Conservation (phyloP, 164 flowering plant species). For the Dillenia turbinata region DNA sequence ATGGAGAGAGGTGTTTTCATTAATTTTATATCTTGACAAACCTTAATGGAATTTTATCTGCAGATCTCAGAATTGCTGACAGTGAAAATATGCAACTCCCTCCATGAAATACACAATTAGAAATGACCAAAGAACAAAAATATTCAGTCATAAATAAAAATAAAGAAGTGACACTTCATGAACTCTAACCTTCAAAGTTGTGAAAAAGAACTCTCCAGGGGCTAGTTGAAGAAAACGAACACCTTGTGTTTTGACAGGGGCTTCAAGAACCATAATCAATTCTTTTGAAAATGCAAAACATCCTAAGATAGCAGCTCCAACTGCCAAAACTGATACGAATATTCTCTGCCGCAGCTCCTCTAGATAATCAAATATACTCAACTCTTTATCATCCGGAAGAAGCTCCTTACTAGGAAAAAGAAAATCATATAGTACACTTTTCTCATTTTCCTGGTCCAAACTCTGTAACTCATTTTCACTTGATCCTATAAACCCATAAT, state of each 20-base stretch:
- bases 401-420: conserved; percentile 90
- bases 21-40: no score
- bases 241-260: conserved; percentile 68
- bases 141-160: no score
- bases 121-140: no score
- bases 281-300: conserved; percentile 92
- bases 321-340: conserved; percentile 88
- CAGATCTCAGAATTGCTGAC: no score
- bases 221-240: conserved; percentile 89
- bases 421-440: conserved; percentile 56
- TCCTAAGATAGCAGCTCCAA: conserved; percentile 83
- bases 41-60: no score
- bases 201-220: conserved; percentile 98
- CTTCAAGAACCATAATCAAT: conserved; percentile 80
- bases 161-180: not conserved
- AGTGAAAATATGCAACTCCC: no score
- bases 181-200: conserved; percentile 75
- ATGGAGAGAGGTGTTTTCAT: no score
- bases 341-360: conserved; percentile 90
- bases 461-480: conserved; percentile 26
- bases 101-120: no score
- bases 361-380: conserved; percentile 89
- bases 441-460: conserved; percentile 23
- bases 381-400: conserved; percentile 93
- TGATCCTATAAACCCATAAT: not conserved